A percentile compares a stretch with the other conserved stretches of the same genome.
Conservation (phyloP, 805 yeast genomes). For the Lipomyces orientalis region DNA sequence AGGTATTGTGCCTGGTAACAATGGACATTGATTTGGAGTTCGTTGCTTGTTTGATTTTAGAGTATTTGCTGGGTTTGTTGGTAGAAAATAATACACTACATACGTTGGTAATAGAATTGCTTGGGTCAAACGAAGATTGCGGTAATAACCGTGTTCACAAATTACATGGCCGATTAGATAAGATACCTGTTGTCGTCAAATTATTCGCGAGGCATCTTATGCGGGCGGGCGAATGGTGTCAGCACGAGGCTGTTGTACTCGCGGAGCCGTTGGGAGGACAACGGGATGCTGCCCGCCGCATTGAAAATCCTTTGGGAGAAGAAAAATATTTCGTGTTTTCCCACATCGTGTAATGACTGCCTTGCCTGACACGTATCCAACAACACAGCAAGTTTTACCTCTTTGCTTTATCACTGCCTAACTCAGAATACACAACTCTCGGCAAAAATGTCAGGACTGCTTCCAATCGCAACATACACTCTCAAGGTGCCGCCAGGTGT, state of each 20-base stretch:
- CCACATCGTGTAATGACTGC: background rate
- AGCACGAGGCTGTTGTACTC: background rate
- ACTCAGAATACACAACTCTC: background rate
- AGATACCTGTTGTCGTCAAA: too few species aligned
- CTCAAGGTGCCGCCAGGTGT: conserved; percentile 84
- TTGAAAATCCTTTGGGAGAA: background rate
- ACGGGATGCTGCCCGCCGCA: background rate
- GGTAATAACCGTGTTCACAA: too few species aligned
- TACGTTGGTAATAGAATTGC: too few species aligned
- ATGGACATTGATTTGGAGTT: background rate
- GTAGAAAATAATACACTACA: background rate
- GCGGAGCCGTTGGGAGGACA: background rate
- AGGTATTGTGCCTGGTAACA: background rate
- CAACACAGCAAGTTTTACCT: background rate
- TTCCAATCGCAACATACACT: conserved; percentile 87
- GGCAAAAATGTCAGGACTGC: conserved; percentile 53
- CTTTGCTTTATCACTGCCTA: background rate
- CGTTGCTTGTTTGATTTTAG: background rate
- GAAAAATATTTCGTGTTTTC: conserved; percentile 1
- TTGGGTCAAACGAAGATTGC: too few species aligned
- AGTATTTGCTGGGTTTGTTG: background rate
- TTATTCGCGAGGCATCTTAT: too few species aligned
- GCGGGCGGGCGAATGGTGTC: too few species aligned
- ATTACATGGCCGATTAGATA: too few species aligned
- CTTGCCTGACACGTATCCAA: background rate